A percentile compares a stretch with the other conserved stretches of the same genome.
Conservation (phyloP, 2,329 filamentous ascomycete genomes). For the Seiridium unicorne region DNA sequence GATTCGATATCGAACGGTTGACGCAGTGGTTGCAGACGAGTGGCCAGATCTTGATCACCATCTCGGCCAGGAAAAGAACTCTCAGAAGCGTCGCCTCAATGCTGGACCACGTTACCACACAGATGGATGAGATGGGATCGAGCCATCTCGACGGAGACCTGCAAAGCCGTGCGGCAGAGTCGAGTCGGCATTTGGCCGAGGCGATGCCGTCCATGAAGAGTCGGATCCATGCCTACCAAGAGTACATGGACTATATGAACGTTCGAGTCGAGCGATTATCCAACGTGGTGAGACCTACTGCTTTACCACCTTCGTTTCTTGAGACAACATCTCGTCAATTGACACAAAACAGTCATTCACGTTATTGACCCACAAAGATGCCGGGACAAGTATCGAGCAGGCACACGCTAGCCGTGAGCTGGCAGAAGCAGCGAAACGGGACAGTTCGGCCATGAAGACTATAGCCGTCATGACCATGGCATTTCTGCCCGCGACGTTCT, state of each 20-base stretch:
- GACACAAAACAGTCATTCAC: neutral
- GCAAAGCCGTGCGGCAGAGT: neutral
- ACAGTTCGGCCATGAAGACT: constrained; percentile 32
- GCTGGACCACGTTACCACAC: neutral
- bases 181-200: neutral
- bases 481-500: constrained; percentile 32
- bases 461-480: constrained; percentile 30
- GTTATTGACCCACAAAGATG: neutral
- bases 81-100: neutral
- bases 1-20: neutral
- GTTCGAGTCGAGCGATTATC: neutral
- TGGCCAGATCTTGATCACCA: neutral
- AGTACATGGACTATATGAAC: constrained; percentile 1
- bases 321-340: neutral
- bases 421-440: constrained; percentile 21
- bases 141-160: neutral
- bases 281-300: neutral
- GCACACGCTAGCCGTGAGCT: constrained; percentile 2
- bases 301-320: no score
- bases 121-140: neutral
- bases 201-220: neutral
- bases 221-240: neutral
- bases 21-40: neutral
- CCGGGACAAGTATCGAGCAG: neutral
- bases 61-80: neutral